Evolutionary conservation across 495 filamentous ascomycete species (phyloP).

Genomic region (Mycothermus thermophilus): DNA sequence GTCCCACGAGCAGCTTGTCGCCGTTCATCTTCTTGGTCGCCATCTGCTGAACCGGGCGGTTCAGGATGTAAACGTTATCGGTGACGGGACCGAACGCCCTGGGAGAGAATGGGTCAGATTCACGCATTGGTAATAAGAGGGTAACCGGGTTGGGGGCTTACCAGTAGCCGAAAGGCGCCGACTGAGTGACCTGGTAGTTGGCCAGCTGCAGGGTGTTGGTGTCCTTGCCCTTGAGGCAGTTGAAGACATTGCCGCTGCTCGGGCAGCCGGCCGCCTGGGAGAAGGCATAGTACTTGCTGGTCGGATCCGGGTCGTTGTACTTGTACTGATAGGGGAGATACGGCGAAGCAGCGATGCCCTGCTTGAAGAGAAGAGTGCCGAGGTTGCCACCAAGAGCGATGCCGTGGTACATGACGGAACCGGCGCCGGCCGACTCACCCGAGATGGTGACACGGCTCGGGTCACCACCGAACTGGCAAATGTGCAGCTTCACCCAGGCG

Average conservation of each 20-base stretch:
- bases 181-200: constrained; percentile 31
- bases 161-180: constrained; percentile 22
- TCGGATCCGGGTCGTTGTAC: constrained; percentile 34
- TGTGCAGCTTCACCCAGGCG: constrained; percentile 59
- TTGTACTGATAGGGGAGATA: constrained; percentile 19
- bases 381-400: constrained; percentile 14
- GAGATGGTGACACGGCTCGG: constrained; percentile 49
- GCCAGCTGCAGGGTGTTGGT: constrained; percentile 41
- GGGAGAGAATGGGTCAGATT: no score
- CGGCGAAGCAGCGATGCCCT: constrained; percentile 17
- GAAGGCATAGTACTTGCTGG: constrained; percentile 40
- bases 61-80: constrained; percentile 41
- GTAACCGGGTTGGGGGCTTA: no score
- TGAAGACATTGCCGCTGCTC: constrained; percentile 30
- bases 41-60: constrained; percentile 40
- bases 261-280: constrained; percentile 38
- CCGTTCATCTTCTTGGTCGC: constrained; percentile 38
- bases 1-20: constrained; percentile 35
- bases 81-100: constrained; percentile 50
- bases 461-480: constrained; percentile 57
- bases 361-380: constrained; percentile 14
- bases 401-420: constrained; percentile 23
- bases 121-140: no score
- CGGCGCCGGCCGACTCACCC: constrained; percentile 59
- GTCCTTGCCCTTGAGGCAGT: constrained; percentile 39